Evolutionary conservation across 441 rosid species (phyloP).

Genomic region (Mallotus repandus): DNA sequence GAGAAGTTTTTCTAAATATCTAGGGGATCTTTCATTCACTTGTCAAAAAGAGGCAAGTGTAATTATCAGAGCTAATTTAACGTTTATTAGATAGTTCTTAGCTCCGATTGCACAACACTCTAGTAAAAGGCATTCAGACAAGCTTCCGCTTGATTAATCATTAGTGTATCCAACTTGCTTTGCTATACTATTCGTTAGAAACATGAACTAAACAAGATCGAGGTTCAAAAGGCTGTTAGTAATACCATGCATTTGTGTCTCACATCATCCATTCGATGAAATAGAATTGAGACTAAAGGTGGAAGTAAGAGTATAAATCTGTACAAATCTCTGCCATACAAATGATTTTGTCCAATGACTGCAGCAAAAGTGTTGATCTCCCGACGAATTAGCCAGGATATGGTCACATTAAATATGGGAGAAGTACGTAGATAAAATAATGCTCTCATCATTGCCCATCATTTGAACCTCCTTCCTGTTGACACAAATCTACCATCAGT

Average conservation of each 20-base stretch:
- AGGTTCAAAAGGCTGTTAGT: neutral
- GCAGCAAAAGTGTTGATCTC: neutral
- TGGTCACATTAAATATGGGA: slow-evolving; percentile 32
- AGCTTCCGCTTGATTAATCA: no score
- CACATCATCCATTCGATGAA: neutral
- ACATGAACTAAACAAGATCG: neutral
- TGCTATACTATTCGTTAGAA: neutral
- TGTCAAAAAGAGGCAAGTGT: no score
- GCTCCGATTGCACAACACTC: no score
- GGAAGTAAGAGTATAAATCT: neutral
- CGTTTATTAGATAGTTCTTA: no score
- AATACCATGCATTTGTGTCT: neutral
- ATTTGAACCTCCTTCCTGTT: slow-evolving; percentile 74
- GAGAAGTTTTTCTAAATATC: no score
- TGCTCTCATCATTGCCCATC: slow-evolving; percentile 35
- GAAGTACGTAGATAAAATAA: slow-evolving; percentile 58
- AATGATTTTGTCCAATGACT: neutral
- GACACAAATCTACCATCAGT: slow-evolving; percentile 18
- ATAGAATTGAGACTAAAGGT: neutral
- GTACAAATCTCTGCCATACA: neutral
- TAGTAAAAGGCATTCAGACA: neutral
- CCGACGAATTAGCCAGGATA: neutral
- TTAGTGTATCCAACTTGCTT: neutral
- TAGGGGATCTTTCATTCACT: no score
- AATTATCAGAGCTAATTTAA: no score